Evolutionary conservation across 306 rosid genomes (phyloP).

Genomic region (Trichosanthes cucumerina): DNA sequence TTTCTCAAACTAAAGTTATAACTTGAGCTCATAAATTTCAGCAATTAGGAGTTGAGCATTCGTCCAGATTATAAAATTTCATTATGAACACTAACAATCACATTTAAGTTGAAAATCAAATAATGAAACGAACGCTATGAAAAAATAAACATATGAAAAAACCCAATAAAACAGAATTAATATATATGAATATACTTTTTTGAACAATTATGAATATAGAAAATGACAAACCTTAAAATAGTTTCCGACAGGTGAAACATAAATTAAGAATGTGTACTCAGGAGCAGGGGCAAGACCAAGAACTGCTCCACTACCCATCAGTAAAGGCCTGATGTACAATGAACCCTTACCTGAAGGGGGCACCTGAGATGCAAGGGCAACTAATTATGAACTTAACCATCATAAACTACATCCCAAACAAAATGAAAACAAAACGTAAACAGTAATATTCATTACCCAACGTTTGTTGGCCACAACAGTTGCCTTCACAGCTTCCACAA

Average conservation of each 20-base stretch:
- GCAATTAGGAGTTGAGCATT: neutral
- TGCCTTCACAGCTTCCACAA: slow-evolving; percentile 79
- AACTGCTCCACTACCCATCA: slow-evolving; percentile 94
- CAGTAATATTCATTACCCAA: slow-evolving; percentile 43
- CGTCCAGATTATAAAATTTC: neutral
- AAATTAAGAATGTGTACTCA: slow-evolving; percentile 85
- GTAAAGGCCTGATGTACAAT: slow-evolving; percentile 84
- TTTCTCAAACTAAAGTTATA: neutral
- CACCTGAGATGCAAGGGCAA: slow-evolving; percentile 41
- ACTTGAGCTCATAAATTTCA: neutral
- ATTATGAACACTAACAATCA: neutral
- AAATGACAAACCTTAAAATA: slow-evolving; percentile 67
- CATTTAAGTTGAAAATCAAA: neutral
- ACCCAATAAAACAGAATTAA: neutral
- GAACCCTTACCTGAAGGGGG: slow-evolving; percentile 96
- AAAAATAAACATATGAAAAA: neutral
- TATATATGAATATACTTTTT: neutral
- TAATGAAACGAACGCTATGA: neutral
- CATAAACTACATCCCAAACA: neutral
- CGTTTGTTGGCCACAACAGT: slow-evolving; percentile 87
- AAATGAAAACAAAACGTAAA: neutral
- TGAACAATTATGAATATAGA: neutral
- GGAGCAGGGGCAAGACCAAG: slow-evolving; percentile 98
- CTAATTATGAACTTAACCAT: neutral
- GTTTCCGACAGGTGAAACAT: slow-evolving; percentile 96